Evolutionary conservation across 306 rosid species (phyloP).

Genomic region (Rosa persica): DNA sequence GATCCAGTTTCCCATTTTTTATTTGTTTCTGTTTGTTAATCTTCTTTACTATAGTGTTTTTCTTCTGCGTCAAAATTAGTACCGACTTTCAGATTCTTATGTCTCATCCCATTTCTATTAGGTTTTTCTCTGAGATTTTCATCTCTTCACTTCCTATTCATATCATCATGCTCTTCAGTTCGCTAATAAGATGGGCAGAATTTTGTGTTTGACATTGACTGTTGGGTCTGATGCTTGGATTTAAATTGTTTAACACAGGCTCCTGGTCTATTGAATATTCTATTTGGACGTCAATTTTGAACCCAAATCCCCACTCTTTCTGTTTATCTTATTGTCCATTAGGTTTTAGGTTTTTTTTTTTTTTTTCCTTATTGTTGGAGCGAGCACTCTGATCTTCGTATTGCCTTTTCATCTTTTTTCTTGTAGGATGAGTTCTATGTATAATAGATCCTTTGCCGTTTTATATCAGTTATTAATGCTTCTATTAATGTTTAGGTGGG

Average conservation of each 20-base stretch:
- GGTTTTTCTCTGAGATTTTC: background rate
- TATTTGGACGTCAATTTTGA: conserved; percentile 43
- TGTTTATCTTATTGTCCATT: background rate
- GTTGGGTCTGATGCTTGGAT: background rate
- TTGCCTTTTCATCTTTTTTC: background rate
- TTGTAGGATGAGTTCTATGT: background rate
- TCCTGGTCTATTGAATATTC: conserved; percentile 22
- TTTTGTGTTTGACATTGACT: background rate
- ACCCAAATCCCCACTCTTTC: background rate
- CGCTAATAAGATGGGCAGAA: background rate
- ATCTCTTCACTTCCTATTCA: background rate
- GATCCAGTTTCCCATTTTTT: background rate
- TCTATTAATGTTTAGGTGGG: background rate
- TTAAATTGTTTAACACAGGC: background rate
- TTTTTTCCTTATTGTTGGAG: too few species aligned
- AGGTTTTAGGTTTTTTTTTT: background rate
- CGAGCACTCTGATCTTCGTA: background rate
- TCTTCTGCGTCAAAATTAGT: background rate
- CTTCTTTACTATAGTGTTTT: background rate
- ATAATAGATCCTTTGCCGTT: background rate
- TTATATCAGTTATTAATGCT: background rate
- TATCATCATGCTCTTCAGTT: background rate
- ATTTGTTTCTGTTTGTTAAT: background rate
- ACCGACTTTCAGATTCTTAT: background rate
- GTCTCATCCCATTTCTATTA: background rate